phyloP scores from a whole-genome alignment of 2,329 filamentous ascomycete species.

The Coniochaeta sp. region DNA sequence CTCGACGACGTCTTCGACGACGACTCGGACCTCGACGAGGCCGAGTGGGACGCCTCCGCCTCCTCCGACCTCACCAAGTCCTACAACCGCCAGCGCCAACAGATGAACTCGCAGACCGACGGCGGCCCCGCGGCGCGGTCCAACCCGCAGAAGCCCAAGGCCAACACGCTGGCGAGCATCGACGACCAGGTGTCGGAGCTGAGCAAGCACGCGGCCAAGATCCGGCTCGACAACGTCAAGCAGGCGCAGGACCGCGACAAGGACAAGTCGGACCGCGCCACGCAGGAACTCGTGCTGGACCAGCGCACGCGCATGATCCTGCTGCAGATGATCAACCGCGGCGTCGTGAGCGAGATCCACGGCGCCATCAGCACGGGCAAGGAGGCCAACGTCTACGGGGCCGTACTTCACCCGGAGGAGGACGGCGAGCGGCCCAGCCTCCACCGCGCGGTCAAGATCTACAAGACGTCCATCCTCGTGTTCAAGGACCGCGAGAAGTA shows the following conservation, averaged over 20 bases:
- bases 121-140: slow-evolving; percentile 43
- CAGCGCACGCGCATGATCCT: slow-evolving; percentile 92
- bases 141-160: slow-evolving; percentile 70
- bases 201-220: slow-evolving; percentile 76
- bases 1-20: slow-evolving; percentile 45
- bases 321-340: slow-evolving; percentile 90
- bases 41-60: slow-evolving; percentile 48
- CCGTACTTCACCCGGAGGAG: slow-evolving; percentile 56
- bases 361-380: slow-evolving; percentile 95
- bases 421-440: slow-evolving; percentile 37
- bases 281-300: slow-evolving; percentile 90
- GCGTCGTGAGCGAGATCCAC: slow-evolving; percentile 83
- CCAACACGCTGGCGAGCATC: slow-evolving; percentile 72
- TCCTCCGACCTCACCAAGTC: slow-evolving; percentile 72
- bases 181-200: slow-evolving; percentile 87
- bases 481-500: slow-evolving; percentile 98
- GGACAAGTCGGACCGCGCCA: slow-evolving; percentile 89
- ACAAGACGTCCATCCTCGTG: slow-evolving; percentile 95
- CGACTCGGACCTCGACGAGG: slow-evolving; percentile 53
- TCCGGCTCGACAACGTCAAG: slow-evolving; percentile 65
- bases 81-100: slow-evolving; percentile 80
- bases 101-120: slow-evolving; percentile 43
- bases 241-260: slow-evolving; percentile 50
- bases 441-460: slow-evolving; percentile 92
- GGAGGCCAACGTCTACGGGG: slow-evolving; percentile 96